Percentiles rank a stretch among this genome's conserved stretches.
Conservation (phyloP, 306 rosid genomes). For the Vigna mungo region DNA sequence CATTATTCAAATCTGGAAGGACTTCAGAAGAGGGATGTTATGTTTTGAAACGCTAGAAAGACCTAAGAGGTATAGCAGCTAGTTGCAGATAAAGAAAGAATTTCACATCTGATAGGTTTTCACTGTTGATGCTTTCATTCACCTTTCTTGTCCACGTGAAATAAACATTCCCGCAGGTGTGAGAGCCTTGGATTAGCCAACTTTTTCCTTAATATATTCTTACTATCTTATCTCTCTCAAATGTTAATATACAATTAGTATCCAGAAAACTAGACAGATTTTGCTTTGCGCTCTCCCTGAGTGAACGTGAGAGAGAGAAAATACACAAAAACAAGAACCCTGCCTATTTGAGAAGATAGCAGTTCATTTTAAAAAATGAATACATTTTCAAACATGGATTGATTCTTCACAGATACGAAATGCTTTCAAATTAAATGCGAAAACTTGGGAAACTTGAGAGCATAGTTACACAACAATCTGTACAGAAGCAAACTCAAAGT, state of each 20-base stretch:
- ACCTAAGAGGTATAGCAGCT: constrained; percentile 30
- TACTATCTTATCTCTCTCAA: neutral
- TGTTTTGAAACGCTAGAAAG: constrained; percentile 44
- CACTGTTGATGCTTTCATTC: constrained; percentile 44
- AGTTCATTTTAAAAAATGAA: neutral
- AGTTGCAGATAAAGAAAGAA: constrained; percentile 41
- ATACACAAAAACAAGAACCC: neutral
- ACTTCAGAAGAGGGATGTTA: constrained; percentile 32
- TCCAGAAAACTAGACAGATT: constrained; percentile 44
- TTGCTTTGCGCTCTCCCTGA: constrained; percentile 1
- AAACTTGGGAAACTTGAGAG: constrained; percentile 5
- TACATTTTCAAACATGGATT: neutral
- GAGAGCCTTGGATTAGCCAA: constrained; percentile 25
- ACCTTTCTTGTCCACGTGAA: constrained; percentile 57
- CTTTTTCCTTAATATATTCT: neutral
- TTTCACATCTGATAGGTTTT: constrained; percentile 48
- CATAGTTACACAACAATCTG: neutral
- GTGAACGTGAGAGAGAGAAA: neutral
- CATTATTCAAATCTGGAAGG: constrained; percentile 37
- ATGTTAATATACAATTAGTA: constrained; percentile 16
- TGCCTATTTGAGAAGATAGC: neutral
- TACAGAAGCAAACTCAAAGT: neutral
- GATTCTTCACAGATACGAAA: neutral
- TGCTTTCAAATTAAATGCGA: constrained; percentile 13
- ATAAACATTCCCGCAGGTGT: constrained; percentile 44